Evolutionary conservation across 441 rosid genomes (phyloP).

Genomic region (Raphanus hybrid): DNA sequence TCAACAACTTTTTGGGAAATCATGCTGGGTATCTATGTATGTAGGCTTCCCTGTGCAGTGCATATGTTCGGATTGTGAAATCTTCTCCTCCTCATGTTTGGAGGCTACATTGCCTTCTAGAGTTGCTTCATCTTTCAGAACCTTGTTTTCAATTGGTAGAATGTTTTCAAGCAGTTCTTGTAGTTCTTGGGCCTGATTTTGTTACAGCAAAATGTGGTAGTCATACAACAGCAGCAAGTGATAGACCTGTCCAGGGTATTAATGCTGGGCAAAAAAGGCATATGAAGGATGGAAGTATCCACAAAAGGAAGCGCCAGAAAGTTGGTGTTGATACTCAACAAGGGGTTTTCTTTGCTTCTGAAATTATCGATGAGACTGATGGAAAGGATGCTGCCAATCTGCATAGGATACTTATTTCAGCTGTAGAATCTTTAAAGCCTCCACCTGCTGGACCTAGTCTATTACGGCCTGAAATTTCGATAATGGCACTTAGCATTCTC

Average conservation of each 20-base stretch:
- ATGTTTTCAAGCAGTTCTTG: constrained; percentile 74
- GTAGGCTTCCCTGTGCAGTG: constrained; percentile 86
- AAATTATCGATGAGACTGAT: constrained; percentile 49
- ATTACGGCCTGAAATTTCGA: constrained; percentile 59
- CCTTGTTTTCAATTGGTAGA: constrained; percentile 77
- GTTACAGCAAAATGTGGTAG: constrained; percentile 44
- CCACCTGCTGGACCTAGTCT: constrained; percentile 52
- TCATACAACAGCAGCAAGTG: constrained; percentile 43
- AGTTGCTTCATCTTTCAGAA: constrained; percentile 66
- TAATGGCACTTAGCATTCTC: constrained; percentile 90
- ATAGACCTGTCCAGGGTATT: constrained; percentile 46
- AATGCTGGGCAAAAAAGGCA: constrained; percentile 74
- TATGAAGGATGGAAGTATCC: constrained; percentile 47
- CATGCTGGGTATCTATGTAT: constrained; percentile 30
- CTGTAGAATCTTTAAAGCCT: constrained; percentile 65
- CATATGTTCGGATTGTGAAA: constrained; percentile 74
- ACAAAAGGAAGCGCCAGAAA: constrained; percentile 71
- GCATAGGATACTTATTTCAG: constrained; percentile 58
- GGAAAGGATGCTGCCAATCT: constrained; percentile 65
- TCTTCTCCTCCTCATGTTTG: constrained; percentile 82
- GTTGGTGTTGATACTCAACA: constrained; percentile 50
- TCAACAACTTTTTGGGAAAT: constrained; percentile 20
- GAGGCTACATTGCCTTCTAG: constrained; percentile 78
- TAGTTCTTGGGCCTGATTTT: constrained; percentile 61
- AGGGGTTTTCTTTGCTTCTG: constrained; percentile 47